These are phyloP conservation scores for Iris macrosiphon DNA, from an alignment of 106 monocot species.

Conservation along the genomic window DNA sequence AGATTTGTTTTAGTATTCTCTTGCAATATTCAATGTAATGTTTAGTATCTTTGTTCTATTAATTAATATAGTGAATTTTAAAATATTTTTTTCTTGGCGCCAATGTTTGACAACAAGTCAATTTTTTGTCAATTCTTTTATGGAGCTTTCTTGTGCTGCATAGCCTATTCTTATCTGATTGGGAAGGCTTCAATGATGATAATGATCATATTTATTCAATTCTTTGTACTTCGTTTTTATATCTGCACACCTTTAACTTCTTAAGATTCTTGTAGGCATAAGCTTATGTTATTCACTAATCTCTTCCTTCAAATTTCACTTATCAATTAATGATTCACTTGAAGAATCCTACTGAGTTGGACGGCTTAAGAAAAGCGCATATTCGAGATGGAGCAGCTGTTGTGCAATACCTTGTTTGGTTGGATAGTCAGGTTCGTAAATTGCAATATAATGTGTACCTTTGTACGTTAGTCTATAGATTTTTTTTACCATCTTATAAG, in stretches of 20 bases:
- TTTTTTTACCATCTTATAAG: no score
- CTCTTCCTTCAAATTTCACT: neutral
- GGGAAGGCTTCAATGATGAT: neutral
- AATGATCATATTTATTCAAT: neutral
- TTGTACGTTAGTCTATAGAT: no score
- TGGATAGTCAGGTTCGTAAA: constrained; percentile 62
- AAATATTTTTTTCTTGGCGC: no score
- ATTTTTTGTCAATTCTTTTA: neutral
- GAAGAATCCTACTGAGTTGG: constrained; percentile 67
- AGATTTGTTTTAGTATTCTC: no score
- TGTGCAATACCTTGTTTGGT: constrained; percentile 81
- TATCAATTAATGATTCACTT: constrained; percentile 1
- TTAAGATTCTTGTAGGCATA: neutral
- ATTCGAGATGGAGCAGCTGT: constrained; percentile 94
- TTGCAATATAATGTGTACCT: no score
- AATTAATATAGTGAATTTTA: no score
- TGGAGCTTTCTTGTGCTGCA: neutral
- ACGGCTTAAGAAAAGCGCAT: constrained; percentile 81
- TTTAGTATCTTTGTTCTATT: no score
- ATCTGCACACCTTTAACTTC: neutral
- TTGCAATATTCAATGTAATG: no score
- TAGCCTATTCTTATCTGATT: neutral
- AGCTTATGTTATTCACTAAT: neutral
- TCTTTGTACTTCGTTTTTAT: neutral
- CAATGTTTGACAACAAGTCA: no score